Percentiles rank a stretch among this genome's conserved stretches.
phyloP scores from a whole-genome alignment of 345 rosid genomes.

The Eutrema japonicum region DNA sequence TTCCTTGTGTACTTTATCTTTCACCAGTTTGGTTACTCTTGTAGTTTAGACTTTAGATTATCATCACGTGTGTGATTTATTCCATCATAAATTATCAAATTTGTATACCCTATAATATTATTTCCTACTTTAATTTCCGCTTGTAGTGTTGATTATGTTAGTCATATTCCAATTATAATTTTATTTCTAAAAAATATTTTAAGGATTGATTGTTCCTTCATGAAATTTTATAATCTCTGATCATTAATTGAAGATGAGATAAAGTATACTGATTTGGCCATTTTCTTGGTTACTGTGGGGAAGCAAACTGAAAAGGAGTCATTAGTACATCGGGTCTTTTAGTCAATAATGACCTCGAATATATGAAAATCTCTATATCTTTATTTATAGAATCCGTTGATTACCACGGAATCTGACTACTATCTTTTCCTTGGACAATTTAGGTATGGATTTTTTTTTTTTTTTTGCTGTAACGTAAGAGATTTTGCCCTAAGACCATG shows the following conservation, averaged over 20 bases:
- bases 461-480: neutral
- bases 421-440: conserved; percentile 15
- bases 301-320: conserved; percentile 7
- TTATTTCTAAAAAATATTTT: neutral
- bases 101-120: neutral
- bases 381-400: conserved; percentile 15
- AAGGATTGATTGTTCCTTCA: neutral
- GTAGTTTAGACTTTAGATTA: neutral
- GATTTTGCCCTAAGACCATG: conserved; percentile 21
- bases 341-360: conserved; percentile 42
- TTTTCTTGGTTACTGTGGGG: conserved; percentile 9
- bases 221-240: neutral
- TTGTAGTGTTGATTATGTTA: neutral
- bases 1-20: neutral
- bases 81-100: conserved; percentile 12
- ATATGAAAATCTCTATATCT: conserved; percentile 32
- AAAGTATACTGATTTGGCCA: neutral
- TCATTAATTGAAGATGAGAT: neutral
- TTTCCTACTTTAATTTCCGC: neutral
- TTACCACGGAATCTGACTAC: conserved; percentile 40
- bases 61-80: conserved; percentile 28
- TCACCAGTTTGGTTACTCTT: conserved; percentile 2
- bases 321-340: conserved; percentile 12
- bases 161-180: neutral
- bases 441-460: neutral